Base-by-base conservation (phyloP, 768 basidiomycete species). In the Dentipellis sp. region DNA sequence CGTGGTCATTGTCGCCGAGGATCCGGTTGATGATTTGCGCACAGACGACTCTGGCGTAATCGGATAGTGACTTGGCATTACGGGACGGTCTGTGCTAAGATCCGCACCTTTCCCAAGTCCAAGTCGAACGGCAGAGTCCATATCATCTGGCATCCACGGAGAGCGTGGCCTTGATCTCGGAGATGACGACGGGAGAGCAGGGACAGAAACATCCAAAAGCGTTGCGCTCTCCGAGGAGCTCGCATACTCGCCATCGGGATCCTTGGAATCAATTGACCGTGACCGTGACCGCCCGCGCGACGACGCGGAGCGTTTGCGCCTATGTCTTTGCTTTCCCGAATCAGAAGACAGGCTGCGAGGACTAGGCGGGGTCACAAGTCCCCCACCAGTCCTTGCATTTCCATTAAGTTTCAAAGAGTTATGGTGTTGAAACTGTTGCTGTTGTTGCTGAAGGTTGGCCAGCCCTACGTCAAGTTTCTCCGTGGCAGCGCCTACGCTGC, bases 301-400 rank as follows among this genome's bases (percentile, higher is more conserved):
- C 12, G 58, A 48, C 10, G 56, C 46, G 1, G 55, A 46, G n/a
- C 63, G 59, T 38, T 58, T 63, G 50, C 58, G 56, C 21, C 59
- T 39, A 46, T 59, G 57, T 45, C 58, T 46, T 11, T 60, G 59
- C 46, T 55, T 55, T 6, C 56, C 49, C 19, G 59, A 60, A 65
- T 88, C 86, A 9, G 82, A 78, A 3, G 81, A 82, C 19, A 85
- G 74, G 59, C 84, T 86, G 14, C 87, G 74, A 10, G 88, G 88
- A 67, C 85, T 88, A 0, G 87, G 87, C 0, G 88, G 88, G 0
- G 86, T 87, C 10, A 84, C 87, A 29, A 88, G 69, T 1, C 85
- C 86, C 10, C 77, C 73, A 19, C 64, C 58, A 3, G 62, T 57
- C 50, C 67, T 65, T 37, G 67, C 68, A 56, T 58, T 66, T 7